These are phyloP conservation scores for Glycine soja DNA, from an alignment of 306 rosid genomes.

Conservation along the genomic window DNA sequence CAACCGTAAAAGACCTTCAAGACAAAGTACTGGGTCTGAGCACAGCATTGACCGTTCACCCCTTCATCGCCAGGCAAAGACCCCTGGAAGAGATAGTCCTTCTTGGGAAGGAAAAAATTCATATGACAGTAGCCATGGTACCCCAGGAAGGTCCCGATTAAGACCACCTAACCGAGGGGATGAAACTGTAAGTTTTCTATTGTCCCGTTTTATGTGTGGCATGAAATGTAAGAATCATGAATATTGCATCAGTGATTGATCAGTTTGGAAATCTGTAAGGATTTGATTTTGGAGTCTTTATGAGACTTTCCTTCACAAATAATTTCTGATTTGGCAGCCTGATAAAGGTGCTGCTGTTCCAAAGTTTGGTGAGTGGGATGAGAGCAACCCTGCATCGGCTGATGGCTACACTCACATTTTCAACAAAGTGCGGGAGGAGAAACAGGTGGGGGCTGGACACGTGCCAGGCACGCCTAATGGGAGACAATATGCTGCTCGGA, in stretches of 20 bases:
- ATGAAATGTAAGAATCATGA: conserved; percentile 18
- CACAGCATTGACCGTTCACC: conserved; percentile 78
- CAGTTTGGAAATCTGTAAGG: background rate
- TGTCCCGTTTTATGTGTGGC: conserved; percentile 6
- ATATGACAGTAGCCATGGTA: conserved; percentile 67
- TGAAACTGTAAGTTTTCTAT: conserved; percentile 61
- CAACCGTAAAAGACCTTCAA: conserved; percentile 53
- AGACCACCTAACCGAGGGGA: conserved; percentile 62
- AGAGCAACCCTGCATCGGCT: conserved; percentile 70
- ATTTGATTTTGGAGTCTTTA: conserved; percentile 15
- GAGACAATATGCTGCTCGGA: conserved; percentile 44
- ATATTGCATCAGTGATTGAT: conserved; percentile 18
- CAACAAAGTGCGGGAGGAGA: conserved; percentile 70
- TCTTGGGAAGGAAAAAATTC: conserved; percentile 68
- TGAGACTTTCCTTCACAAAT: conserved; percentile 17
- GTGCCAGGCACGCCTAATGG: conserved; percentile 52
- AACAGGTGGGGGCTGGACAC: conserved; percentile 56
- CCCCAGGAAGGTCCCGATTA: conserved; percentile 69
- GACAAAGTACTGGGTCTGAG: conserved; percentile 62
- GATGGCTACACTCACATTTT: conserved; percentile 83
- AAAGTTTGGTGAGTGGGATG: conserved; percentile 86
- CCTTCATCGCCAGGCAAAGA: conserved; percentile 70
- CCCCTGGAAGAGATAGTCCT: conserved; percentile 65
- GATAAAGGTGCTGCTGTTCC: conserved; percentile 88
- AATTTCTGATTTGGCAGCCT: conserved; percentile 61